Percentiles rank a stretch among this genome's conserved stretches.
phyloP scores from a whole-genome alignment of 108 stramenopile species.

The Pelagomonas calceolata region DNA sequence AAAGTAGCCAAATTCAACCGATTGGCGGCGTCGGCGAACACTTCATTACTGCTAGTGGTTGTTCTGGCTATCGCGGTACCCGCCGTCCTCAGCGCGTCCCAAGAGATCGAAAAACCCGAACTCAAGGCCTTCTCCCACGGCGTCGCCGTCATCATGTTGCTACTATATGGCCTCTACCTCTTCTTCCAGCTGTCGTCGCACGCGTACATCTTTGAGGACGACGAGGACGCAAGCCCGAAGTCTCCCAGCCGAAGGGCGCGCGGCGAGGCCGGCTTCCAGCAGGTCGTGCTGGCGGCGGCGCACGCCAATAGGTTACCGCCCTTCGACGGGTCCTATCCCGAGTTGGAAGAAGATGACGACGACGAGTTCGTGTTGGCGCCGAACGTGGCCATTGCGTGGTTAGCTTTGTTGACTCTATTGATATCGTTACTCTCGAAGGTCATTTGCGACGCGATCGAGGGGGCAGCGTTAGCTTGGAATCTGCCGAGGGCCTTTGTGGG shows the following conservation, averaged over 20 bases:
- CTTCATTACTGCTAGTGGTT: slow-evolving; percentile 48
- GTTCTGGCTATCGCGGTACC: slow-evolving; percentile 11
- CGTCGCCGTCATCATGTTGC: slow-evolving; percentile 66
- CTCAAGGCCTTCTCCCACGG: neutral
- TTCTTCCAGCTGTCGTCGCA: slow-evolving; percentile 86
- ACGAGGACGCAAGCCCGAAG: slow-evolving; percentile 8
- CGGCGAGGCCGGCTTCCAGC: no score
- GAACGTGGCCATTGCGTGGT: slow-evolving; percentile 53
- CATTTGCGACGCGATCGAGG: slow-evolving; percentile 70
- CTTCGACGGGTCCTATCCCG: neutral
- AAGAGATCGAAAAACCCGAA: neutral
- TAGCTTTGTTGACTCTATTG: slow-evolving; percentile 51
- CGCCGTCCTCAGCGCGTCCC: slow-evolving; percentile 1
- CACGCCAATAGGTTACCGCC: slow-evolving; percentile 23
- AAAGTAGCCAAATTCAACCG: slow-evolving; percentile 76
- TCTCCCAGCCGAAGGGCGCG: no score
- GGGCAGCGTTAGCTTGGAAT: slow-evolving; percentile 55
- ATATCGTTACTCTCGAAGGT: slow-evolving; percentile 68
- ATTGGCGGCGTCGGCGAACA: slow-evolving; percentile 57
- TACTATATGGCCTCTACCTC: slow-evolving; percentile 78
- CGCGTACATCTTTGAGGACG: slow-evolving; percentile 58
- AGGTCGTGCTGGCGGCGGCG: no score
- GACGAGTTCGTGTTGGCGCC: slow-evolving; percentile 52
- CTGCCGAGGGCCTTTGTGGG: slow-evolving; percentile 75
- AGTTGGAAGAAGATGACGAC: slow-evolving; percentile 26